Evolutionary conservation across 2,329 filamentous ascomycete species (phyloP), one percentile per base, ranked within the genome.

Genomic region (Colletotrichum musae): DNA sequence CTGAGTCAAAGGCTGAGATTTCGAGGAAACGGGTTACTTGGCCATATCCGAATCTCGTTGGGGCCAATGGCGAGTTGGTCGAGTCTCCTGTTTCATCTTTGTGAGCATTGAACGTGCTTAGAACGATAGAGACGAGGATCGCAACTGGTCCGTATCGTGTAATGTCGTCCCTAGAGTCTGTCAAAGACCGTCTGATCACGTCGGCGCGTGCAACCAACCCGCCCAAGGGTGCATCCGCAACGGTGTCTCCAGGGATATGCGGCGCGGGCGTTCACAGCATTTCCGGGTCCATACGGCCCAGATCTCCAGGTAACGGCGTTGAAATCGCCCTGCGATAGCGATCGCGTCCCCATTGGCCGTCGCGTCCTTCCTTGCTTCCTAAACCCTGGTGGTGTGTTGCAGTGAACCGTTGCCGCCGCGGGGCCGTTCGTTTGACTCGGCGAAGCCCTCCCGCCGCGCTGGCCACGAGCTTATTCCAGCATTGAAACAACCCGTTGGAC

Each of bases 261-360:
- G 16, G 52, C 45, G 32, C 56, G 21, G 47, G 32, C 58, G n/a
- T 28, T 16, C 45, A 68, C 51, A 52, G 3, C 45, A 64, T 63
- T 43, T 51, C 58, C 45, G 64, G 52, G 39, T 53, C 39, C 53
- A 28, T 52, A 43, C 59, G 57, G 60, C 52, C 48, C 45, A 52
- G 48, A 68, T 64, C 64, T 68, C 32, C 59, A 68, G 59, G 50
- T 24, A 50, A 56, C 64, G 50, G 28, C 52, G 32, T 60, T 18
- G 45, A 62, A 32, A 51, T 52, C 64, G 28, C 39, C 41, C 32
- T 58, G 64, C 50, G 60, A 24, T n/a, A 45, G n/a, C 43, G 47
- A 13, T 12, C n/a, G 45, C 39, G 52, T 7, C n/a, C 21, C 58
- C 18, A 68, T 65, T 59, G 65, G 65, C n/a, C 21, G 28, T n/a